Base-by-base conservation (phyloP, 192 early-diverging fungal species). In the Diversispora epigaea region DNA sequence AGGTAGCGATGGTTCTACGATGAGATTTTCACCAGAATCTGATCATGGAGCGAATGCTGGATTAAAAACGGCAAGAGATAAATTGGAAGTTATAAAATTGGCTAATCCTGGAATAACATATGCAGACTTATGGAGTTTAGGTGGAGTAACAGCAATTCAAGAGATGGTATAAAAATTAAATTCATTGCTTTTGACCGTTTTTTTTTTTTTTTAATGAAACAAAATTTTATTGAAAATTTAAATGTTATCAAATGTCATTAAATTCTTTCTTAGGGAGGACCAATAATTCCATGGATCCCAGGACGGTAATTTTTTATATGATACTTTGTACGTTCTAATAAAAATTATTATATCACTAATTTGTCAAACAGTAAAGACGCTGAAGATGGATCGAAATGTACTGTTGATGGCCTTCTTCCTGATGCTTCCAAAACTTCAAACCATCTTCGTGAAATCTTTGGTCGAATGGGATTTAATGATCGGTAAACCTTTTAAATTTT, bases 41-140 rank as follows among this genome's bases (percentile, higher is more conserved):
- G 73, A 75, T 54, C 89, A 94, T 77, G 87, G 82, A 57, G 94
- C 93, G 78, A 95, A 94, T 74, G 82, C 84, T 69, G 93, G 92
- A 21, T 85, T 95, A 45, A 87, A 88, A 19, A 81, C 85, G 69
- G 94, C 92, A 41, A 87, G 91, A 64, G 83, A 84, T 57, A 83
- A 89, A 75, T 86, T 96, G 56, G 87, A 90, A 79, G 79, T 83
- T 12, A 82, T 96, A 80, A 95, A 96, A 85, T 73, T 85, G 61
- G 90, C 93, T 83, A 89, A 93, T 86, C 89, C 89, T n/a, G 77
- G 86, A 68, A 89, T 96, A 58, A 90, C 92, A 7, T 96, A 93
- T 80, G 92, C 87, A 77, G 93, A 95, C 79, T 83, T 95, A 79
- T 94, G 89, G 81, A 91, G 89, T 68, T 83, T 95, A 76, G 91